Evolutionary conservation across 1,139 yeast genomes (phyloP).

Genomic region (Yamadazyma siamensis): DNA sequence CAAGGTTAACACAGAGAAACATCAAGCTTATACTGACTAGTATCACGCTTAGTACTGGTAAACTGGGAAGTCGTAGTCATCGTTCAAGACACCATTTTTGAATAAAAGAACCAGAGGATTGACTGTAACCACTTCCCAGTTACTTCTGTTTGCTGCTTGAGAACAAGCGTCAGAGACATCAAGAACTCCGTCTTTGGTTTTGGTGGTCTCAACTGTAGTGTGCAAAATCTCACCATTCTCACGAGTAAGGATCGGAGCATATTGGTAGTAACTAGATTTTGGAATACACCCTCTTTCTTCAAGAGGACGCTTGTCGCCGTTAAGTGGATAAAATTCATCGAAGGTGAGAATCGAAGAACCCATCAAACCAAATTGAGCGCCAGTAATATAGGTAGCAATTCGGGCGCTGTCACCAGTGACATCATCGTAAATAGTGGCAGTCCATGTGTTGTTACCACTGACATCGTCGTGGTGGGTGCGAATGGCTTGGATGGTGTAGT

Average conservation of each 20-base stretch:
- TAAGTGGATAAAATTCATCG: constrained; percentile 8
- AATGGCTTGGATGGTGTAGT: constrained; percentile 8
- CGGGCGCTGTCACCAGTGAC: constrained; percentile 6
- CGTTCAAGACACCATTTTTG: constrained; percentile 5
- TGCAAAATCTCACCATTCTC: constrained; percentile 4
- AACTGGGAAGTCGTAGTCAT: background rate
- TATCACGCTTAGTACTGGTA: too few relatives aligned
- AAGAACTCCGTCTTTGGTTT: background rate
- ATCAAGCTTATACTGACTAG: too few relatives aligned
- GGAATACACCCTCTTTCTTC: constrained; percentile 4
- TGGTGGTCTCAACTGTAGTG: background rate
- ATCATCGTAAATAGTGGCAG: constrained; percentile 9
- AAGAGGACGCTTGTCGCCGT: background rate
- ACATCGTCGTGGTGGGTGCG: constrained; percentile 4
- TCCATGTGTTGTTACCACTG: constrained; percentile 10
- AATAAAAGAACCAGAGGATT: constrained; percentile 3
- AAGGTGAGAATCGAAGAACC: constrained; percentile 1
- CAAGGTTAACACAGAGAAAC: too few relatives aligned
- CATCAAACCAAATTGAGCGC: constrained; percentile 8
- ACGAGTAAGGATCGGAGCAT: constrained; percentile 6
- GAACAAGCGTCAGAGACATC: constrained; percentile 3
- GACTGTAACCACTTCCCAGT: constrained; percentile 2
- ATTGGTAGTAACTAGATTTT: constrained; percentile 7
- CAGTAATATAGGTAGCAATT: constrained; percentile 11
- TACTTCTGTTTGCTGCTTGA: constrained; percentile 1